Evolutionary conservation across 2,329 filamentous ascomycete species (phyloP).

Genomic region (Parafenestella ontariensis): DNA sequence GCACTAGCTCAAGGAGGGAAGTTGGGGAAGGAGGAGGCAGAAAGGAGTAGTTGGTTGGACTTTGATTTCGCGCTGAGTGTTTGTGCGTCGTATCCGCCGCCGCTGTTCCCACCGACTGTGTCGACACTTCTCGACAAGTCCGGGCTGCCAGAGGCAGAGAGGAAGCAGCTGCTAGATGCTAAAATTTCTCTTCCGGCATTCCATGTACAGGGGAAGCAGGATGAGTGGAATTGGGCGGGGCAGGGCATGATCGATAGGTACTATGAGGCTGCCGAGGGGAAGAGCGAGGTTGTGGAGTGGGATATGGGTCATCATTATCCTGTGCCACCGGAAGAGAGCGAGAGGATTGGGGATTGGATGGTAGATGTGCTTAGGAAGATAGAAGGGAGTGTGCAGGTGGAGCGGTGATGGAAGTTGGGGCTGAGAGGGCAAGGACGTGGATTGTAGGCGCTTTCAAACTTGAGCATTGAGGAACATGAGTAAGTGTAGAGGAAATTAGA

Average conservation of each 20-base stretch:
- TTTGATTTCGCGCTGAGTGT: slow-evolving; percentile 34
- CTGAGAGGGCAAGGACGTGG: neutral
- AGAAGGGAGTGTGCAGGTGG: neutral
- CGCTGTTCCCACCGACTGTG: slow-evolving; percentile 30
- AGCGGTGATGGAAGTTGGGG: neutral
- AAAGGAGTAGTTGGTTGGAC: slow-evolving; percentile 13
- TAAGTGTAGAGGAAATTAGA: neutral
- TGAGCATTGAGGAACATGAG: neutral
- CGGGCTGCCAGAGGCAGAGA: slow-evolving; percentile 8
- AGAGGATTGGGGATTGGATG: slow-evolving; percentile 38
- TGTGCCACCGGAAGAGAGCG: slow-evolving; percentile 35
- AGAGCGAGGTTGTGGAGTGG: slow-evolving; percentile 31
- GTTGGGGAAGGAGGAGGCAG: slow-evolving; percentile 9
- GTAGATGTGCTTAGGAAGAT: slow-evolving; percentile 11
- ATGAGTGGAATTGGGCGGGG: slow-evolving; percentile 46
- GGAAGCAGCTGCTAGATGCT: slow-evolving; percentile 9
- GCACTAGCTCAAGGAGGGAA: too few relatives aligned
- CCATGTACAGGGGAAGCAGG: slow-evolving; percentile 41
- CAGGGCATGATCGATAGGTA: slow-evolving; percentile 36
- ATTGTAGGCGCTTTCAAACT: neutral
- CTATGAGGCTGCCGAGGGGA: slow-evolving; percentile 34
- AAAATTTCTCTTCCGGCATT: slow-evolving; percentile 40
- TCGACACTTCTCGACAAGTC: slow-evolving; percentile 8
- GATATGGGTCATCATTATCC: slow-evolving; percentile 50
- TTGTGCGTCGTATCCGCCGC: slow-evolving; percentile 39